These are phyloP conservation scores for Aristolochia californica DNA, from an alignment of 164 flowering plant genomes.

Conservation along the genomic window DNA sequence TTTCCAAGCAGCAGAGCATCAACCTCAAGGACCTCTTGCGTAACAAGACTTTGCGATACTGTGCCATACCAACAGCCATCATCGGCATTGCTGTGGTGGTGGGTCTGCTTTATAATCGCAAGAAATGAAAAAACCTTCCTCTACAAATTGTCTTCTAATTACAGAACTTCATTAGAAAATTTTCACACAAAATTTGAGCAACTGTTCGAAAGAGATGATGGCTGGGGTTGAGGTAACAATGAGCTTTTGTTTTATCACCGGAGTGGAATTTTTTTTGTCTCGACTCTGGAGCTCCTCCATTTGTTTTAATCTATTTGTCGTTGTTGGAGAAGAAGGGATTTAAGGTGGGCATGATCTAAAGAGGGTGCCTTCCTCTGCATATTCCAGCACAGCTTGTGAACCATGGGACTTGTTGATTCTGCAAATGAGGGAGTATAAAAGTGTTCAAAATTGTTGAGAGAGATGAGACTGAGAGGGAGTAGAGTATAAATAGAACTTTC, in stretches of 20 bases:
- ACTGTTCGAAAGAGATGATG: too few relatives aligned
- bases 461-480: neutral
- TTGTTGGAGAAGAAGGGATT: conserved; percentile 53
- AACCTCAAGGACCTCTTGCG: conserved; percentile 18
- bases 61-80: conserved; percentile 53
- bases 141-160: too few relatives aligned
- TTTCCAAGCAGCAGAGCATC: conserved; percentile 19
- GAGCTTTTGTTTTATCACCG: too few relatives aligned
- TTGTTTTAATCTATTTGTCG: too few relatives aligned
- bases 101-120: conserved; percentile 45
- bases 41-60: conserved; percentile 46
- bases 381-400: conserved; percentile 43
- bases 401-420: conserved; percentile 56
- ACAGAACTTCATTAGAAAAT: too few relatives aligned
- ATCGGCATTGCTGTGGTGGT: conserved; percentile 44
- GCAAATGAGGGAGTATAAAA: neutral
- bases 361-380: conserved; percentile 69
- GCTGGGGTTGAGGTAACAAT: too few relatives aligned
- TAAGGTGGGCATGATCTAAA: conserved; percentile 68
- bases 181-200: too few relatives aligned
- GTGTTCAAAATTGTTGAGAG: neutral
- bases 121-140: conserved; percentile 21
- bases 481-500: conserved; percentile 33
- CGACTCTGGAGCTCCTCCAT: too few relatives aligned
- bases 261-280: too few relatives aligned